Base-by-base conservation (phyloP, 192 early-diverging fungal genomes). In the Podila verticillata region DNA sequence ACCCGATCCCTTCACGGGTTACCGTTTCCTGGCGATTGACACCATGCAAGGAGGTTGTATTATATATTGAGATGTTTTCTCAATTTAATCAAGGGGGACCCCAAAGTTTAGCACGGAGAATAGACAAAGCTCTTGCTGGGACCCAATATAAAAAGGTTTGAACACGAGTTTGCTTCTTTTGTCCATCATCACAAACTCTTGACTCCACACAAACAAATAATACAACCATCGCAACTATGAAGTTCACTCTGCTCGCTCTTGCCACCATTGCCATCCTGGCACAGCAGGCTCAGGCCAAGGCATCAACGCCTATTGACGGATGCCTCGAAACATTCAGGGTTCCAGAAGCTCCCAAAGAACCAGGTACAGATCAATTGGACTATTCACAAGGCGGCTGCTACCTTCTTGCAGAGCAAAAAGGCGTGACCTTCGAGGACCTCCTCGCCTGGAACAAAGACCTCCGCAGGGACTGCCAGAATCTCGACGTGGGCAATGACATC, bases 391-490 rank as follows among this genome's bases (percentile, higher is more conserved):
- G n/a, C 22, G 26, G 44, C 4, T 68, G 66, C 26, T 36, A 1
- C 48, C 30, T 17, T 12, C 49, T 63, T 70, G 69, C 69, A 15
- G 0, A 31, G 1, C 26, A 57, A 20, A 28, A 70, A 10, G 26
- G 34, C n/a, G 49, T 31, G 1, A 63, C 59, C 12, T 39, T 63
- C 35, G 48, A 70, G 35, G 9, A 63, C 7, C 48, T 70, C 8
- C 19, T 63, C 32, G 36, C 20, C 13, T 63, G 59, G 57, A 70
- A 70, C 61, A 61, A 19, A 30, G 61, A 34, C 31, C 69, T 70
- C 2, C 69, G 44, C 61, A 39, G 7, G 12, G 60, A 62, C 24
- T 70, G 69, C 39, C 26, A 26, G 28, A 70, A 63, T 35, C 61
- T 70, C 9, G 61, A 54, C 17, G 30, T 39, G 4, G 49, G 30